Conservation (phyloP, 371 early-diverging fungal species). For the Rhizopus delemar region DNA sequence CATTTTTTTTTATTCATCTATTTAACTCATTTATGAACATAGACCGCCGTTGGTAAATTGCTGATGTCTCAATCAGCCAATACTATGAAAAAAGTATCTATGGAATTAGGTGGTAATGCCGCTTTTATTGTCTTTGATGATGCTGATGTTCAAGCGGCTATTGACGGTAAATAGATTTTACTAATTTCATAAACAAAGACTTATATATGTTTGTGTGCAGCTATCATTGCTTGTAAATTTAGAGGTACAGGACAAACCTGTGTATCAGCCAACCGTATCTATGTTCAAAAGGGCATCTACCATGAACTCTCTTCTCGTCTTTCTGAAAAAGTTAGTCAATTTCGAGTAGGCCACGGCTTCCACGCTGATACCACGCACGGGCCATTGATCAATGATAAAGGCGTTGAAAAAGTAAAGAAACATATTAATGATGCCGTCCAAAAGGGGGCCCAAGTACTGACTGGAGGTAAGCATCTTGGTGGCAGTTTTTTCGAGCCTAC, state of each 20-base stretch:
- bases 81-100: slow-evolving; percentile 77
- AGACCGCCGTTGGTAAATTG: slow-evolving; percentile 72
- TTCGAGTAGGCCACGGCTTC: slow-evolving; percentile 74
- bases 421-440: slow-evolving; percentile 73
- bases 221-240: slow-evolving; percentile 75
- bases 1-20: neutral
- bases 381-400: slow-evolving; percentile 75
- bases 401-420: slow-evolving; percentile 67
- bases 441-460: slow-evolving; percentile 66
- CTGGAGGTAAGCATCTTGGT: slow-evolving; percentile 57
- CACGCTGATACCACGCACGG: slow-evolving; percentile 63
- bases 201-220: slow-evolving; percentile 6
- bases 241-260: slow-evolving; percentile 88
- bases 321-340: slow-evolving; percentile 54
- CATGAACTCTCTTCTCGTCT: slow-evolving; percentile 66
- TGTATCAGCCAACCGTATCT: slow-evolving; percentile 85
- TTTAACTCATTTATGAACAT: neutral
- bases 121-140: slow-evolving; percentile 91
- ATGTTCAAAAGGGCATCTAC: slow-evolving; percentile 76
- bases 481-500: slow-evolving; percentile 78
- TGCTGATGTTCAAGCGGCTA: slow-evolving; percentile 69
- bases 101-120: slow-evolving; percentile 88
- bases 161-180: slow-evolving; percentile 43
- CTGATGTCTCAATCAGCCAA: slow-evolving; percentile 69
- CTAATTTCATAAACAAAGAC: too few species aligned